Conservation (phyloP, 2,329 filamentous ascomycete species). For the Microcyclosporella mali region DNA sequence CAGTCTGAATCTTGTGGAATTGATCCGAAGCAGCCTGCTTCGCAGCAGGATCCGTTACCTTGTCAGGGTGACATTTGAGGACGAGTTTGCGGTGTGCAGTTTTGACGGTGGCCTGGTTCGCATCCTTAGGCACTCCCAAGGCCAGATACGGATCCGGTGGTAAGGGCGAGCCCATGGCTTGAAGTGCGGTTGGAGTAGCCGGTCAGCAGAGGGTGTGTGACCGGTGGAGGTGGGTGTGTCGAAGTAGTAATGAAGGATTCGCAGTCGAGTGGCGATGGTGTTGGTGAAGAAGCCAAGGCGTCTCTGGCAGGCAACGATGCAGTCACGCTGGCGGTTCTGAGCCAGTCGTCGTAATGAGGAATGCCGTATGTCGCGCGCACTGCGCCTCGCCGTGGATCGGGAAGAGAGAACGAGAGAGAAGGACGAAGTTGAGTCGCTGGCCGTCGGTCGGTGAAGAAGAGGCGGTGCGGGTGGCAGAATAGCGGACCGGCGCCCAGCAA, state of each 20-base stretch:
- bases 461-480: too few relatives aligned
- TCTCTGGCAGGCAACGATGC: too few relatives aligned
- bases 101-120: conserved; percentile 75
- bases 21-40: conserved; percentile 76
- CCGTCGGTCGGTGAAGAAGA: too few relatives aligned
- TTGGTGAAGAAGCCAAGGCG: too few relatives aligned
- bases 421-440: too few relatives aligned
- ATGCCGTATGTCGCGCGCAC: too few relatives aligned
- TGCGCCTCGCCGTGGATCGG: too few relatives aligned
- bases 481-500: too few relatives aligned
- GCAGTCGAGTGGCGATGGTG: too few relatives aligned
- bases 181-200: not conserved
- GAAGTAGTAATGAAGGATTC: not conserved
- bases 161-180: conserved; percentile 25
- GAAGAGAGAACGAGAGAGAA: too few relatives aligned
- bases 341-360: too few relatives aligned
- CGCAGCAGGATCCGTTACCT: conserved; percentile 59
- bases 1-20: conserved; percentile 87
- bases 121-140: conserved; percentile 64
- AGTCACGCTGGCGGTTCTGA: too few relatives aligned
- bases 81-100: conserved; percentile 86
- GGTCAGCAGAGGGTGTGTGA: conserved; percentile 5
- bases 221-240: conserved; percentile 11
- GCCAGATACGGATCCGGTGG: conserved; percentile 76
- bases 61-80: conserved; percentile 70